Evolutionary conservation across 805 yeast species (phyloP), one percentile per base, ranked within the genome.

Genomic region (Hyphopichia homilentoma): DNA sequence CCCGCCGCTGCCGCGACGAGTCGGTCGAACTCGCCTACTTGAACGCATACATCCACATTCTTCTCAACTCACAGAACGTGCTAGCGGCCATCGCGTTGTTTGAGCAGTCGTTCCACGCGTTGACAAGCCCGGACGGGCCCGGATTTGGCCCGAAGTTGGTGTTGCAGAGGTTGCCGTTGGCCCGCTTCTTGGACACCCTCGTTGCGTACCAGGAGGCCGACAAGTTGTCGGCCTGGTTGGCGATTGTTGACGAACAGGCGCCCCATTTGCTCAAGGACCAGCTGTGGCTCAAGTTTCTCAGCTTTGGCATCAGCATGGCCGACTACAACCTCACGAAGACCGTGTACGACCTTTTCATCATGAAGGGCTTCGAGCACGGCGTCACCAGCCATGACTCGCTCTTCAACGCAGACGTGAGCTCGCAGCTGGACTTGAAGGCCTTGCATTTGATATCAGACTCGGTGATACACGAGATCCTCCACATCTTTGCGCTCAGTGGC

Each of bases 401-500:
- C 4, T 40, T 59, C 34, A 17, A 17, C 25, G 15, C 28, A 43
- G n/a, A n/a, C n/a, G n/a, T n/a, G n/a, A n/a, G n/a, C n/a, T n/a
- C n/a, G n/a, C n/a, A n/a, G n/a, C n/a, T n/a, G n/a, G n/a, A n/a
- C n/a, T n/a, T n/a, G n/a, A 34, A 31, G 29, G 22, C 5, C 27
- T 45, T 12, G 42, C 50, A 20, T 34, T 35, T 16, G 39, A 29
- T 61, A 4, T 49, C 44, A 7, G 59, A 54, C 12, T 29, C 38
- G 3, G 40, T 54, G 21, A 39, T 61, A 5, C 35, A 40, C 20
- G 51, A 46, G 30, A 51, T 61, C 5, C 45, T 67, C 17, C 61
- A 56, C 21, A 44, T 54, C 1, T 47, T 66, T 7, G 44, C 67
- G 2, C 36, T 47, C 4, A 47, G 57, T 31, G 73, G 73, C 5